phyloP scores from a whole-genome alignment of 306 rosid species.

The Malus asiatica region DNA sequence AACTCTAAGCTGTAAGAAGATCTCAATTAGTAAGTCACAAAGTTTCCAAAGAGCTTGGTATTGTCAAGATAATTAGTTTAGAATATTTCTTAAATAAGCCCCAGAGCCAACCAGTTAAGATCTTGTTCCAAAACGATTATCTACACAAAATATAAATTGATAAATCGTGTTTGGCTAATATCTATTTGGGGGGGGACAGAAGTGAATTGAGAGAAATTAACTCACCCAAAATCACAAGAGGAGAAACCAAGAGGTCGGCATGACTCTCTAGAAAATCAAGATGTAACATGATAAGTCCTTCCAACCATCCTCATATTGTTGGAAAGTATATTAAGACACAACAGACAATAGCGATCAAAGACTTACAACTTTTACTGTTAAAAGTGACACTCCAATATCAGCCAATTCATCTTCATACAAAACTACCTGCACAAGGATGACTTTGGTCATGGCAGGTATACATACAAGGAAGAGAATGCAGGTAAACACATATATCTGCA shows the following conservation, averaged over 20 bases:
- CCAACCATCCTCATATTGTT: constrained; percentile 11
- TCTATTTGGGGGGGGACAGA: not conserved
- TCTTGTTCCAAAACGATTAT: not conserved
- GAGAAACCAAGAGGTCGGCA: constrained; percentile 97
- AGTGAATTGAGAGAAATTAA: constrained; percentile 13
- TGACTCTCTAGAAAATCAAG: constrained; percentile 70
- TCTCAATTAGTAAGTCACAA: not conserved
- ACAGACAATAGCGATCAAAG: constrained; percentile 11
- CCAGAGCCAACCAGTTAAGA: not conserved
- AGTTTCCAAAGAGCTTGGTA: not conserved
- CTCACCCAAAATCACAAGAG: constrained; percentile 95
- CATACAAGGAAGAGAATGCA: constrained; percentile 11
- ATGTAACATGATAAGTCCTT: constrained; percentile 24
- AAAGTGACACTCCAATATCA: constrained; percentile 86
- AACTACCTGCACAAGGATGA: constrained; percentile 58
- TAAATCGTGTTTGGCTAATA: not conserved
- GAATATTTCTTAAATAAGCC: not conserved
- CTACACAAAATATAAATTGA: not conserved
- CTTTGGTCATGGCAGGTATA: constrained; percentile 18
- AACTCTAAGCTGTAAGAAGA: constrained; percentile 78
- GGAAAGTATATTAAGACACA: not conserved
- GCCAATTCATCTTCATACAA: constrained; percentile 95
- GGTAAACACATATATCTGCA: not conserved
- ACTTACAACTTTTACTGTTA: constrained; percentile 93
- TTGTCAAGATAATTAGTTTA: not conserved